Evolutionary conservation across 805 yeast genomes (phyloP).

Genomic region (Candida mattraensis): DNA sequence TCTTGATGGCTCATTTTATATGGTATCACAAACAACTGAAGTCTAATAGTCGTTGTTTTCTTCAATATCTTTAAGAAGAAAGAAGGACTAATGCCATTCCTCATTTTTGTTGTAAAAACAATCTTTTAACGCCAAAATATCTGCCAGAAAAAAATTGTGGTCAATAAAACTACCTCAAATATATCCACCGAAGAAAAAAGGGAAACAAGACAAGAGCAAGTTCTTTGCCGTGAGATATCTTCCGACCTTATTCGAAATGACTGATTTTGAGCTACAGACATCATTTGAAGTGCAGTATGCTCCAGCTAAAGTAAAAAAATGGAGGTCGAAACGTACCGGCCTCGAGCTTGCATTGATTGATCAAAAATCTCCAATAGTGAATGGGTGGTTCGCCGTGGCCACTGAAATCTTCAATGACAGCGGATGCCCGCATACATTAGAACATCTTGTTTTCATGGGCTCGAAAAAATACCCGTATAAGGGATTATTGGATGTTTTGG

Average conservation of each 20-base stretch:
- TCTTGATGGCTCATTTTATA: conserved; percentile 19
- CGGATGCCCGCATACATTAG: conserved; percentile 94
- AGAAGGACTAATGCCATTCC: too few species aligned
- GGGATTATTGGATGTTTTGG: conserved; percentile 84
- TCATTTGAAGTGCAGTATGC: conserved; percentile 72
- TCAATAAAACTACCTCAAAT: too few species aligned
- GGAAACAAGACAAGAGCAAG: too few species aligned
- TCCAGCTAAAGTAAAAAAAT: conserved; percentile 68
- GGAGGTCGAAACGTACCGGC: conserved; percentile 80
- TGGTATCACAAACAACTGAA: too few species aligned
- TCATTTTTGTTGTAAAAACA: too few species aligned
- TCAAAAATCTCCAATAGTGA: conserved; percentile 82
- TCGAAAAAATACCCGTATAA: conserved; percentile 86
- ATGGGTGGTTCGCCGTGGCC: conserved; percentile 95
- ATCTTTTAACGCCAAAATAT: too few species aligned
- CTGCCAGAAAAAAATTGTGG: too few species aligned
- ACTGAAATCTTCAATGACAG: conserved; percentile 86
- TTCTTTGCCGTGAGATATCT: too few species aligned
- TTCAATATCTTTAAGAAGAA: too few species aligned
- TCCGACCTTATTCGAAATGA: too few species aligned
- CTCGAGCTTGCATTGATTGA: conserved; percentile 74
- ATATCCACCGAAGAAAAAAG: too few species aligned
- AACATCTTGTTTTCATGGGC: conserved; percentile 94
- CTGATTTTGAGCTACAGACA: conserved; percentile 42
- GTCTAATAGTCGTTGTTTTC: too few species aligned